These are phyloP conservation scores for Pleurotus pulmonarius DNA, from an alignment of 768 basidiomycete species.

Conservation along the genomic window DNA sequence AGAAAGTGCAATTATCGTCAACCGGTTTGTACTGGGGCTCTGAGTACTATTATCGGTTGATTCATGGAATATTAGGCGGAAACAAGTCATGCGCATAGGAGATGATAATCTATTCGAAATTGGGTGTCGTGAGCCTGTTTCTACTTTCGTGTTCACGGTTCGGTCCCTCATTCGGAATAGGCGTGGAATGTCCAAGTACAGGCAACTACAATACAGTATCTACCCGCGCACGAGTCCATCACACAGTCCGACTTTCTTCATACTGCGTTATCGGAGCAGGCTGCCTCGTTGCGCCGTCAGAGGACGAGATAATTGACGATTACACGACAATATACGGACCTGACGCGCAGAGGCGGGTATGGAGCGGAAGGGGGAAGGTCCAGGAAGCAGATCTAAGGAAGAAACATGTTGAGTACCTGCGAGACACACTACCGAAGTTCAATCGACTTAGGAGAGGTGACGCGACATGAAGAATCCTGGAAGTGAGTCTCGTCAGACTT, in stretches of 20 bases:
- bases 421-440: constrained; percentile 90
- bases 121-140: constrained; percentile 69
- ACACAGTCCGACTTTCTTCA: constrained; percentile 74
- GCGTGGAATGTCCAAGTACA: constrained; percentile 81
- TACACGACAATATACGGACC: constrained; percentile 85
- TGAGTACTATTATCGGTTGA: neutral
- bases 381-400: constrained; percentile 81
- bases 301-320: constrained; percentile 75
- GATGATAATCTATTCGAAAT: constrained; percentile 94
- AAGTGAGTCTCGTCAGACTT: too few species aligned
- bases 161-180: constrained; percentile 32
- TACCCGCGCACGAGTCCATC: constrained; percentile 78
- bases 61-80: constrained; percentile 38
- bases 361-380: constrained; percentile 82
- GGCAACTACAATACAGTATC: constrained; percentile 87
- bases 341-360: constrained; percentile 65
- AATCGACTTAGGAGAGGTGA: constrained; percentile 68
- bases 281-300: constrained; percentile 73
- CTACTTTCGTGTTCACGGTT: too few species aligned
- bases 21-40: constrained; percentile 47
- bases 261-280: constrained; percentile 83
- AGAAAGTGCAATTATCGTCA: constrained; percentile 87
- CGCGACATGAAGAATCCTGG: constrained; percentile 30
- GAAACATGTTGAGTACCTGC: constrained; percentile 89
- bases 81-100: constrained; percentile 90